Conservation (phyloP, 495 filamentous ascomycete species). For the Hypoxylon perforatum region DNA sequence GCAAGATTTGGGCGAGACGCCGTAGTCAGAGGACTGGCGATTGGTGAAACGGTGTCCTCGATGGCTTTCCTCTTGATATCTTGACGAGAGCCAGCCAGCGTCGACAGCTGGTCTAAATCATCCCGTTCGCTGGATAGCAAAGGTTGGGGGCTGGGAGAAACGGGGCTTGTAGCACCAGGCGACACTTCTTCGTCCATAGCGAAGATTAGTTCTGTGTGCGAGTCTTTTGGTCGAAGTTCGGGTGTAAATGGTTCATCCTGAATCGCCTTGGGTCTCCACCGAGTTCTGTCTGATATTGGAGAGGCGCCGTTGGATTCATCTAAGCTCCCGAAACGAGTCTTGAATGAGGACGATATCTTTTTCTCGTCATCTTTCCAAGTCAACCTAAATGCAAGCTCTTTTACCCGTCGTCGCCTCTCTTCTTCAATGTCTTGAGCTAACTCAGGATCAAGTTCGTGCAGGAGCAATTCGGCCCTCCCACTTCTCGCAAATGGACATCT, state of each 20-base stretch:
- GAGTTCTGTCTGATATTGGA: conserved; percentile 64
- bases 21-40: conserved; percentile 13
- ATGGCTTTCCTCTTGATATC: conserved; percentile 50
- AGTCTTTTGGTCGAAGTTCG: conserved; percentile 71
- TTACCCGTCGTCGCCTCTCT: conserved; percentile 59
- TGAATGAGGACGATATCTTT: conserved; percentile 60
- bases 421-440: conserved; percentile 63
- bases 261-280: conserved; percentile 59
- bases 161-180: conserved; percentile 12
- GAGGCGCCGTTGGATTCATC: conserved; percentile 66
- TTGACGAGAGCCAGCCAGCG: conserved; percentile 42
- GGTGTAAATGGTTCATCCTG: conserved; percentile 65
- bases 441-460: conserved; percentile 76
- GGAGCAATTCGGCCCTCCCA: conserved; percentile 73
- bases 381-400: conserved; percentile 67
- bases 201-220: conserved; percentile 84
- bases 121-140: conserved; percentile 3
- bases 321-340: conserved; percentile 60
- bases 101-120: conserved; percentile 35
- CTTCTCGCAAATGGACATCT: conserved; percentile 79
- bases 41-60: conserved; percentile 26
- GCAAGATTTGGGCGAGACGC: conserved; percentile 1
- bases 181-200: conserved; percentile 87
- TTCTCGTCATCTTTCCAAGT: conserved; percentile 69
- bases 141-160: conserved; percentile 32